These are phyloP conservation scores for Ephemerocybe angulata DNA, from an alignment of 768 basidiomycete species.

Conservation along the genomic window DNA sequence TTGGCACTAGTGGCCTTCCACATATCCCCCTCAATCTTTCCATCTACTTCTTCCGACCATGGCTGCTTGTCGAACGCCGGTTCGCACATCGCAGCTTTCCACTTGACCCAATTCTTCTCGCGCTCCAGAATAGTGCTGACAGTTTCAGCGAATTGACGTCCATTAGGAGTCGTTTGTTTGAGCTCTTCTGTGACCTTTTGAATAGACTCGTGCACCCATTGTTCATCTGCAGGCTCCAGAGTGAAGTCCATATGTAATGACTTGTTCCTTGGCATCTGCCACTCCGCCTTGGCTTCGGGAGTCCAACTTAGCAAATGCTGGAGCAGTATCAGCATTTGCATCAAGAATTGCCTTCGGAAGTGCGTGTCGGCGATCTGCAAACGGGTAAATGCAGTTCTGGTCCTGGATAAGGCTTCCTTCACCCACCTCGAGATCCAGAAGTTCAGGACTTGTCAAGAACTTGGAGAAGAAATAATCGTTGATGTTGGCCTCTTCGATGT, in stretches of 20 bases:
- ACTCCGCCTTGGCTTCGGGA: slow-evolving; percentile 56
- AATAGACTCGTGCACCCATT: slow-evolving; percentile 75
- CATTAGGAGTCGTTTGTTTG: slow-evolving; percentile 73
- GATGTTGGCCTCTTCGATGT: slow-evolving; percentile 48
- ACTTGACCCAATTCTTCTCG: slow-evolving; percentile 87
- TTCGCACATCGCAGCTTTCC: slow-evolving; percentile 82
- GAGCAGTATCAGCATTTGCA: slow-evolving; percentile 79
- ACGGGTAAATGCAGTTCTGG: slow-evolving; percentile 6
- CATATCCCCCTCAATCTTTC: slow-evolving; percentile 48
- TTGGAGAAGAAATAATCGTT: slow-evolving; percentile 92
- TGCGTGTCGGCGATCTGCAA: slow-evolving; percentile 80
- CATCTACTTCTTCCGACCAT: slow-evolving; percentile 49
- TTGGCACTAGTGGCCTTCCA: slow-evolving; percentile 56
- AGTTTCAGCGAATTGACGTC: slow-evolving; percentile 72
- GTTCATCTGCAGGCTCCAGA: slow-evolving; percentile 58
- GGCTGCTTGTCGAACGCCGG: slow-evolving; percentile 78
- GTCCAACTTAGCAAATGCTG: slow-evolving; percentile 75
- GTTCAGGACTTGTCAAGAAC: slow-evolving; percentile 83
- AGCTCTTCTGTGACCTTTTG: slow-evolving; percentile 57
- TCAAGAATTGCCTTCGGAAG: slow-evolving; percentile 90
- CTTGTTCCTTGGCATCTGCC: slow-evolving; percentile 64
- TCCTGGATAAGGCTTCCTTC: neutral
- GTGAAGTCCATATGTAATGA: slow-evolving; percentile 84
- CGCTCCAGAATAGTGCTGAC: slow-evolving; percentile 68
- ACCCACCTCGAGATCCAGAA: slow-evolving; percentile 82